Evolutionary conservation across 805 yeast genomes (phyloP).

Genomic region (Kodamaea kakaduensis): DNA sequence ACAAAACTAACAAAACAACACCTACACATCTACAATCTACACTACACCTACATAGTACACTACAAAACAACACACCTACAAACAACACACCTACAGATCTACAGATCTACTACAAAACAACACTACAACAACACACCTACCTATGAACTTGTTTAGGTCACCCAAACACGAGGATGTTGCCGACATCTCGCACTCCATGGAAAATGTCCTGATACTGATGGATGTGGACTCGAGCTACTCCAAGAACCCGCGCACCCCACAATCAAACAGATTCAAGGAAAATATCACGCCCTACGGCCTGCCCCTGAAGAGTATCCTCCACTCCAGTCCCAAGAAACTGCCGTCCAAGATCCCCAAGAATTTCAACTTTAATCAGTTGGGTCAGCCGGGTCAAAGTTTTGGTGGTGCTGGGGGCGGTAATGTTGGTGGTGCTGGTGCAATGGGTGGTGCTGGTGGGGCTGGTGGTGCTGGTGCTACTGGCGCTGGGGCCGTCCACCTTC

Average conservation of each 20-base stretch:
- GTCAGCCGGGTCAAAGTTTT: too few relatives aligned
- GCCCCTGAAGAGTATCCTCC: conserved; percentile 35
- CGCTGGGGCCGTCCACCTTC: conserved; percentile 5
- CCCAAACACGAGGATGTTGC: conserved; percentile 18
- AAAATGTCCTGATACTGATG: conserved; percentile 40
- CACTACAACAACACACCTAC: too few relatives aligned
- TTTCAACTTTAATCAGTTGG: conserved; percentile 10
- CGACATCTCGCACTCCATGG: conserved; percentile 40
- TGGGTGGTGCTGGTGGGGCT: neutral
- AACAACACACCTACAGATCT: too few relatives aligned
- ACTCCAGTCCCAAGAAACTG: conserved; percentile 22
- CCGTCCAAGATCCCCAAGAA: conserved; percentile 5
- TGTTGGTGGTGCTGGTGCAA: neutral
- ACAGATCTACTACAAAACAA: too few relatives aligned
- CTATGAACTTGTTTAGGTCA: conserved; percentile 8
- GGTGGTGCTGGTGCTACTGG: conserved; percentile 1
- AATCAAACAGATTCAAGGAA: conserved; percentile 22
- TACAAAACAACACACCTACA: too few relatives aligned
- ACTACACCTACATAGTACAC: too few relatives aligned
- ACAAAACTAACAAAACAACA: too few relatives aligned
- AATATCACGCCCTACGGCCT: conserved; percentile 34
- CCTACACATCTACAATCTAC: too few relatives aligned
- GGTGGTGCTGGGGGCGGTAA: neutral
- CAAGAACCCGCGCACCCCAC: conserved; percentile 16
- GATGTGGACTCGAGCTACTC: conserved; percentile 35